Conservation (phyloP, 352 stramenopile species). For the Blastocystis sp. region DNA sequence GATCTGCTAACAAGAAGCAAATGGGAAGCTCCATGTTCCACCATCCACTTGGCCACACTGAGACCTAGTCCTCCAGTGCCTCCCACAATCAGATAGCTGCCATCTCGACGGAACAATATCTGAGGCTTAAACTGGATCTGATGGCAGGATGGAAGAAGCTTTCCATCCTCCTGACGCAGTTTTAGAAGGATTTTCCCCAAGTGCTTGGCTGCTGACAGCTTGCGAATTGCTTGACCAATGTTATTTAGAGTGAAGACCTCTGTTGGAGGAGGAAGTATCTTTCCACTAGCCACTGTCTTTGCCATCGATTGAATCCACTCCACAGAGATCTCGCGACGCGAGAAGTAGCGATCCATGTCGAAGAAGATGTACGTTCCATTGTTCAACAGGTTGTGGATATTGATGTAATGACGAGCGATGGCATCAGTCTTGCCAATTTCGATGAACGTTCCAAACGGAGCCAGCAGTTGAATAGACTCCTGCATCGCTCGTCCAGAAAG, state of each 20-base stretch:
- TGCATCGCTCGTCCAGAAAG: constrained; percentile 40
- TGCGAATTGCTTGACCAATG: constrained; percentile 22
- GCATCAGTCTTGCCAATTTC: constrained; percentile 62
- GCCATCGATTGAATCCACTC: constrained; percentile 18
- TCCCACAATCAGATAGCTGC: constrained; percentile 27
- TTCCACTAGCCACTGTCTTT: background rate
- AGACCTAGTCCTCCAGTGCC: constrained; percentile 38
- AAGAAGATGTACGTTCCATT: constrained; percentile 62
- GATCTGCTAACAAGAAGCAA: constrained; percentile 25
- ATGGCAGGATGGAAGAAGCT: constrained; percentile 1
- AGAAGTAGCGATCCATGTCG: constrained; percentile 60
- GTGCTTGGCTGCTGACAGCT: constrained; percentile 50
- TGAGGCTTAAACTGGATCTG: constrained; percentile 6
- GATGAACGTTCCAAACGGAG: constrained; percentile 54
- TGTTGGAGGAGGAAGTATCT: constrained; percentile 1
- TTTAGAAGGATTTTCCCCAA: constrained; percentile 45
- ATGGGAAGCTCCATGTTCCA: background rate
- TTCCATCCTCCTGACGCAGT: background rate
- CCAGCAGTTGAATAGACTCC: background rate
- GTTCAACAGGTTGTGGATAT: constrained; percentile 32
- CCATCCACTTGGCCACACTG: constrained; percentile 1
- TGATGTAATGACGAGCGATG: background rate
- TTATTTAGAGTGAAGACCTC: constrained; percentile 44
- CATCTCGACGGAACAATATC: background rate
- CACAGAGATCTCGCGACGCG: background rate